Conservation (phyloP, 75 land plant genomes). For the Pinus tabuliformis region DNA sequence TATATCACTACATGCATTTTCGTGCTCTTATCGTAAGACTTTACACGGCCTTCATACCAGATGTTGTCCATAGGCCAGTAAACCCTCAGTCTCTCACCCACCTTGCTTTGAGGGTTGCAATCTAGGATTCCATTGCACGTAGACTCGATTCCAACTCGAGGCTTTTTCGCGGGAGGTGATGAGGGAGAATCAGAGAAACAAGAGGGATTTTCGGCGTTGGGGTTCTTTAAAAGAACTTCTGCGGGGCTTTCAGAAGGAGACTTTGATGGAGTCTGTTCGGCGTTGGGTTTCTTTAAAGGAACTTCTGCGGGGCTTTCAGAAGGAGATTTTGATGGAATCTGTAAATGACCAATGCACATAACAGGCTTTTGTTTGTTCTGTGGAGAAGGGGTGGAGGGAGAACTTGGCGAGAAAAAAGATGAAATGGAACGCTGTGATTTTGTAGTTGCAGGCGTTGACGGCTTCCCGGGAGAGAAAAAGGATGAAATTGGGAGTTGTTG, state of each 20-base stretch:
- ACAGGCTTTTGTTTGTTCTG: conserved; percentile 34
- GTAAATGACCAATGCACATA: conserved; percentile 18
- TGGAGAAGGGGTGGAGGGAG: conserved; percentile 16
- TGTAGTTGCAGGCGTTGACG: conserved; percentile 7
- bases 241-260: no score
- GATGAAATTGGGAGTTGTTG: conserved; percentile 59
- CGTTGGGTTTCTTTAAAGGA: neutral
- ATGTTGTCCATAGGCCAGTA: conserved; percentile 84
- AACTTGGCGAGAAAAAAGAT: conserved; percentile 17
- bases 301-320: neutral
- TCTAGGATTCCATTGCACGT: conserved; percentile 1
- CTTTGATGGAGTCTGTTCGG: no score
- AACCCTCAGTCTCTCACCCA: conserved; percentile 64
- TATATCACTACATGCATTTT: no score
- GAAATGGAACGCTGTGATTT: conserved; percentile 21
- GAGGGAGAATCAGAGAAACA: neutral
- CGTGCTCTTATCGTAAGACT: no score
- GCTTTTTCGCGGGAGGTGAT: neutral
- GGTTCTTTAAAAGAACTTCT: no score
- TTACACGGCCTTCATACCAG: conserved; percentile 36
- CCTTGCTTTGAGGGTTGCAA: conserved; percentile 3
- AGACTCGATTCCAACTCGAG: neutral
- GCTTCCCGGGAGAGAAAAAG: conserved; percentile 43
- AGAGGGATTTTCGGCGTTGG: neutral
- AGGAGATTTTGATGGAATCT: neutral